Conservation (phyloP, 75 land plant species). For the Azolla pinnata region DNA sequence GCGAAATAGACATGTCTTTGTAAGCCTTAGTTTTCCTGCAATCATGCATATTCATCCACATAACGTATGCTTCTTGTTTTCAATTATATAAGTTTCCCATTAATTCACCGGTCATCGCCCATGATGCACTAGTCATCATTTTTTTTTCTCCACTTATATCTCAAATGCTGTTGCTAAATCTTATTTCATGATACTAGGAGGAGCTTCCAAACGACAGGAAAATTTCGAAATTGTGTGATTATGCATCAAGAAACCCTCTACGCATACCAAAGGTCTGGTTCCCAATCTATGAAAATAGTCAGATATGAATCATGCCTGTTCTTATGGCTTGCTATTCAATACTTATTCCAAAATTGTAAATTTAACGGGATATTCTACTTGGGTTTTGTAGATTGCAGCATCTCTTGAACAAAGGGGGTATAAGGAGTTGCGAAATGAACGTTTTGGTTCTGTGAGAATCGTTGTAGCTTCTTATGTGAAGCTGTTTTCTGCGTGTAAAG, state of each 20-base stretch:
- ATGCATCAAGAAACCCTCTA: slow-evolving; percentile 84
- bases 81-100: too few species aligned
- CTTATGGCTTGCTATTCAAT: too few species aligned
- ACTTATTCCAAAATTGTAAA: too few species aligned
- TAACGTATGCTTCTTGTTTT: too few species aligned
- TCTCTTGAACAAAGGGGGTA: slow-evolving; percentile 81
- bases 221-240: slow-evolving; percentile 82
- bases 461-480: slow-evolving; percentile 72
- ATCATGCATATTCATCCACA: too few species aligned
- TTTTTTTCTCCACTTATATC: not conserved
- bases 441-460: slow-evolving; percentile 49
- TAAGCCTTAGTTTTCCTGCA: too few species aligned
- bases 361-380: too few species aligned
- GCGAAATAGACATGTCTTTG: too few species aligned
- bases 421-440: slow-evolving; percentile 74
- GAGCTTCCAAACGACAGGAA: slow-evolving; percentile 91
- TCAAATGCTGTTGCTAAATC: not conserved
- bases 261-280: slow-evolving; percentile 92
- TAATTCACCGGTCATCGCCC: too few species aligned
- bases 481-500: slow-evolving; percentile 73
- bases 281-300: too few species aligned
- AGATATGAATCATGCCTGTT: too few species aligned
- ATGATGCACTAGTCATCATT: too few species aligned
- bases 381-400: slow-evolving; percentile 76
- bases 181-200: slow-evolving; percentile 31